Evolutionary conservation across 2,329 filamentous ascomycete genomes (phyloP).

Genomic region (Trichoderma asperellum): DNA sequence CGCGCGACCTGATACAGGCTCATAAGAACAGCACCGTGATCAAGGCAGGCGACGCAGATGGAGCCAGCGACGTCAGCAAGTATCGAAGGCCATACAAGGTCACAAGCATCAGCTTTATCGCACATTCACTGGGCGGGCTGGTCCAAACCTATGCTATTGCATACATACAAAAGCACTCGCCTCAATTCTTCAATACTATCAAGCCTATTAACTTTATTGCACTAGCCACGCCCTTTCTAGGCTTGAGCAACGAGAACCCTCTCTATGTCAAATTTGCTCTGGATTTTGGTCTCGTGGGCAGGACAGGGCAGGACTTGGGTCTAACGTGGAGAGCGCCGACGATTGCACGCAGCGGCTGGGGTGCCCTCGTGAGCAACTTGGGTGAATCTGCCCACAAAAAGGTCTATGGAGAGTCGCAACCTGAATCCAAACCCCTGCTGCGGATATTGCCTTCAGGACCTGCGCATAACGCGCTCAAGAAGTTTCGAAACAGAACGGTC

Average conservation of each 20-base stretch:
- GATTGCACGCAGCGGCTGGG: conserved; percentile 83
- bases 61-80: conserved; percentile 37
- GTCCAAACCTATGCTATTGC: conserved; percentile 94
- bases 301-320: conserved; percentile 92
- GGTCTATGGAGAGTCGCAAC: conserved; percentile 64
- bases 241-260: conserved; percentile 95
- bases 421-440: conserved; percentile 84
- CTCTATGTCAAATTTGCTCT: conserved; percentile 96
- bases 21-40: conserved; percentile 65
- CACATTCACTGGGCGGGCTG: conserved; percentile 86
- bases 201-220: conserved; percentile 88
- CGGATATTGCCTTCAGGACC: conserved; percentile 89
- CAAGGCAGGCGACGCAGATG: conserved; percentile 59
- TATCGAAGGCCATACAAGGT: conserved; percentile 71
- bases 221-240: conserved; percentile 84
- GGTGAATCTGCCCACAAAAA: conserved; percentile 68
- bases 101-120: conserved; percentile 93
- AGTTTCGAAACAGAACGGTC: conserved; percentile 87
- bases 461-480: conserved; percentile 82
- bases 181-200: conserved; percentile 84
- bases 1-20: conserved; percentile 51
- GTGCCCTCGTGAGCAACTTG: conserved; percentile 80
- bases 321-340: conserved; percentile 92
- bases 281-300: conserved; percentile 94
- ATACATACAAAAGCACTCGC: conserved; percentile 95